Conservation (phyloP, 768 basidiomycete species). For the Pluteus cervinus region DNA sequence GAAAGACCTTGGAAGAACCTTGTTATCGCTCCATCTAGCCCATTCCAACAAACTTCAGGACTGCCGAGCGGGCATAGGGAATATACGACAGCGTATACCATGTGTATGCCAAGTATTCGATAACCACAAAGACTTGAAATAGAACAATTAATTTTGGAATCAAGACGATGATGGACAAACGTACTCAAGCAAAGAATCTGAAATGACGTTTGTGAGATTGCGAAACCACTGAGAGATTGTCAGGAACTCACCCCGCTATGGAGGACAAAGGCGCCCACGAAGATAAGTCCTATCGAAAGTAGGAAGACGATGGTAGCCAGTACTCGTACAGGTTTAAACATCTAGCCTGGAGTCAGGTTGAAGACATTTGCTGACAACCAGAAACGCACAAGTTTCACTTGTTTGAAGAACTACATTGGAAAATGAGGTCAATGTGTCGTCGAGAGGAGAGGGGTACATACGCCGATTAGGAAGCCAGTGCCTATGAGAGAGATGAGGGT, state of each 20-base stretch:
- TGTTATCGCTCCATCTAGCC: conserved; percentile 18
- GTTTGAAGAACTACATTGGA: conserved; percentile 60
- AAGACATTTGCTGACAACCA: too few species aligned
- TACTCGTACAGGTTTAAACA: conserved; percentile 92
- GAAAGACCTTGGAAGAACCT: conserved; percentile 11
- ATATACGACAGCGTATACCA: conserved; percentile 91
- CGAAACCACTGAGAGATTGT: not conserved
- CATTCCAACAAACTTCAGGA: conserved; percentile 57
- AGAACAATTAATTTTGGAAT: conserved; percentile 6
- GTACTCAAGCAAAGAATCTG: conserved; percentile 67
- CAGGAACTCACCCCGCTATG: conserved; percentile 47
- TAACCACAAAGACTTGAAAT: conserved; percentile 74
- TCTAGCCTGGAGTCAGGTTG: too few species aligned
- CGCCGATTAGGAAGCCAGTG: conserved; percentile 88
- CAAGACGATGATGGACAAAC: conserved; percentile 13
- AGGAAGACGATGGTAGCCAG: conserved; percentile 77
- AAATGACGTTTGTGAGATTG: conserved; percentile 1
- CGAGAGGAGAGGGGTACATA: conserved; percentile 31
- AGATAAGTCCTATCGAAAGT: conserved; percentile 74
- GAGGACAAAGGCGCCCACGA: conserved; percentile 81
- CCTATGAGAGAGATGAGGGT: conserved; percentile 79
- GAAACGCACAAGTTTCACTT: conserved; percentile 66
- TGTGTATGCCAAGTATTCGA: conserved; percentile 87
- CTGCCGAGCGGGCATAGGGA: conserved; percentile 79
- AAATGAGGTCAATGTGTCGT: conserved; percentile 3